Conservation (phyloP, 1,284 basidiomycete genomes). For the Trichosporon asahii region DNA sequence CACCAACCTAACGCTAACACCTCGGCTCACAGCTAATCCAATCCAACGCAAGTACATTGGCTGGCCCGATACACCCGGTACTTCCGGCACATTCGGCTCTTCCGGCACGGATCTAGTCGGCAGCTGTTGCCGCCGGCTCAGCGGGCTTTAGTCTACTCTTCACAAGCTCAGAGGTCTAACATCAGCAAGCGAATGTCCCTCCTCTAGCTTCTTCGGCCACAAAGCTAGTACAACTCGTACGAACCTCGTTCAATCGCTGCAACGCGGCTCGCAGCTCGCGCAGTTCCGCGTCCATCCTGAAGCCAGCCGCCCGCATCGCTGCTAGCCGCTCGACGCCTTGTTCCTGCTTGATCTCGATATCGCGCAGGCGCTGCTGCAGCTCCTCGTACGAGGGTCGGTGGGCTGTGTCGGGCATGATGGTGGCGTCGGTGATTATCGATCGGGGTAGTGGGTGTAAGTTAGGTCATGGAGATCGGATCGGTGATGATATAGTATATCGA, state of each 20-base stretch:
- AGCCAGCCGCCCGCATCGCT: background rate
- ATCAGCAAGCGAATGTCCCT: background rate
- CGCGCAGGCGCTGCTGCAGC: background rate
- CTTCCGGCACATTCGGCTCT: too few relatives aligned
- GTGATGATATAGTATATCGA: background rate
- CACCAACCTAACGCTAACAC: too few relatives aligned
- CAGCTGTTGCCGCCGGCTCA: background rate
- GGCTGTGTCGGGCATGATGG: background rate
- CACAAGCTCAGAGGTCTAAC: background rate
- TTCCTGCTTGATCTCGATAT: background rate
- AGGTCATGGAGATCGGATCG: too few relatives aligned
- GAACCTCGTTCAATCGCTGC: background rate
- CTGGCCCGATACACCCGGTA: too few relatives aligned
- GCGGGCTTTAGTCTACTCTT: background rate
- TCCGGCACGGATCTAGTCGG: too few relatives aligned
- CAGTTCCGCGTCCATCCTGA: background rate
- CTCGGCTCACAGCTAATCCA: too few relatives aligned
- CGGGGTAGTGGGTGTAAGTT: background rate
- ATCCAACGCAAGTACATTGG: too few relatives aligned
- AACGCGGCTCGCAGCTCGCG: background rate
- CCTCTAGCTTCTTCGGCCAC: background rate
- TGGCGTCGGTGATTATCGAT: too few relatives aligned
- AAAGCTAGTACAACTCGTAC: too few relatives aligned
- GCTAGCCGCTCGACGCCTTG: background rate
- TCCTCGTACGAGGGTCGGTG: background rate